These are phyloP conservation scores for Boletus austroedulis DNA, from an alignment of 1,284 basidiomycete genomes.

Conservation along the genomic window DNA sequence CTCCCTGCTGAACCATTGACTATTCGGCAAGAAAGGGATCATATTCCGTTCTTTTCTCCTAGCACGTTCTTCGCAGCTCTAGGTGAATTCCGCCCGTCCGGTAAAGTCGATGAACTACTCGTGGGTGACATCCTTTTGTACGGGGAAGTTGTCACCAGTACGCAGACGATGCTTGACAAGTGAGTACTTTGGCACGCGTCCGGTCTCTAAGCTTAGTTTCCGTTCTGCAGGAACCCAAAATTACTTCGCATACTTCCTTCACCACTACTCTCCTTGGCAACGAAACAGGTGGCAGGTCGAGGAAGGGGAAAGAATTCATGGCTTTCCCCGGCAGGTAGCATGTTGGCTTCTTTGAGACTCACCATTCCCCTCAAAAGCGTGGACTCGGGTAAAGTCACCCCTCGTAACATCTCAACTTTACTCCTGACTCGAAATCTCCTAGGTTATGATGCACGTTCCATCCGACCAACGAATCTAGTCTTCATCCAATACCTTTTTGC, in stretches of 20 bases:
- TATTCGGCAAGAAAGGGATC: constrained; percentile 31
- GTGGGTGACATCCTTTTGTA: constrained; percentile 82
- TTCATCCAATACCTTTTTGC: constrained; percentile 96
- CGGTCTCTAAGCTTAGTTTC: constrained; percentile 1
- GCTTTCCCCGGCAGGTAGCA: constrained; percentile 90
- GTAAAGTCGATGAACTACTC: constrained; percentile 42
- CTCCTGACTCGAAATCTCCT: not conserved
- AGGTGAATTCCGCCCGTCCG: constrained; percentile 26
- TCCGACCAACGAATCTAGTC: constrained; percentile 74
- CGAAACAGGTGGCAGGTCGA: constrained; percentile 84
- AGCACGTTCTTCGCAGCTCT: constrained; percentile 47
- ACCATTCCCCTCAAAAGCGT: constrained; percentile 48
- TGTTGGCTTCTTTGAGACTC: constrained; percentile 83
- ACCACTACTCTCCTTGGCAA: constrained; percentile 81
- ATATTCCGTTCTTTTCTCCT: constrained; percentile 60
- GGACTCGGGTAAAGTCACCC: constrained; percentile 7
- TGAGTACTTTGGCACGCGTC: constrained; percentile 40
- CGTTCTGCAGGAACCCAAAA: constrained; percentile 63
- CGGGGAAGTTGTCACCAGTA: constrained; percentile 88
- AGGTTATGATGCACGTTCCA: constrained; percentile 9
- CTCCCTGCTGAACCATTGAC: constrained; percentile 44
- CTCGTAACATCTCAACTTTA: not conserved
- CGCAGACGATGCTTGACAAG: constrained; percentile 95
- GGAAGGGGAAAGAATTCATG: constrained; percentile 90
- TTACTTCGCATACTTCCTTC: constrained; percentile 70